Evolutionary conservation across 495 filamentous ascomycete species (phyloP), one percentile per base, ranked within the genome.

Genomic region (Penicillium mononematosum): DNA sequence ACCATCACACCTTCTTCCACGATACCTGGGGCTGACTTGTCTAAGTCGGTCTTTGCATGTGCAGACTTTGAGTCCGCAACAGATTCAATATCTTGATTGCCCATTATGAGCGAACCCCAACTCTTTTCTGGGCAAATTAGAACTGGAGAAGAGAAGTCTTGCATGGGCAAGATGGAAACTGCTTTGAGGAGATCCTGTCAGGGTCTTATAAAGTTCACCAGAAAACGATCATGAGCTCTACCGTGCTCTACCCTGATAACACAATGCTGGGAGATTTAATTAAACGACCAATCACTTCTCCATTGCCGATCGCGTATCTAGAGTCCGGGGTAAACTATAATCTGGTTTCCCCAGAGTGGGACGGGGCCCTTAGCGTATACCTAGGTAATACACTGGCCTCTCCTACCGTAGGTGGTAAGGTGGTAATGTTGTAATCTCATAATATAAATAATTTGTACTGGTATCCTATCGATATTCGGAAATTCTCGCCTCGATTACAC

Each of bases 291-390:
- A 29, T 45, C 22, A 27, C 4, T 6, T 16, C 4, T 25, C 11
- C 11, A 45, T n/a, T 45, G 44, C 44, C 44, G 44, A 22, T 45
- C 22, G 24, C 44, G 44, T 45, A 45, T 45, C 43, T 27, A 19
- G 22, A 45, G 12, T 45, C 44, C 9, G 44, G 44, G 44, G 44
- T 45, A 29, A 45, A 25, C 19, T 5, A 24, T 27, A 29, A 45
- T 45, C 24, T 25, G 27, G 43, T 45, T 45, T 45, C 44, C 44
- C 44, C 44, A 22, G 44, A 45, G 43, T 45, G 43, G 43, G 43
- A n/a, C 43, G 6, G 43, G 20, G 43, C 2, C 2, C 3, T 8
- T 45, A 45, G 43, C 12, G 43, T 44, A 10, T 17, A 42, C 22
- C 22, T 24, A 24, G 24, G 24, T 24, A 24, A 43, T 9, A 22